Base-by-base conservation (phyloP, 2,329 filamentous ascomycete genomes). In the Cephalotrichum gorgonifer region DNA sequence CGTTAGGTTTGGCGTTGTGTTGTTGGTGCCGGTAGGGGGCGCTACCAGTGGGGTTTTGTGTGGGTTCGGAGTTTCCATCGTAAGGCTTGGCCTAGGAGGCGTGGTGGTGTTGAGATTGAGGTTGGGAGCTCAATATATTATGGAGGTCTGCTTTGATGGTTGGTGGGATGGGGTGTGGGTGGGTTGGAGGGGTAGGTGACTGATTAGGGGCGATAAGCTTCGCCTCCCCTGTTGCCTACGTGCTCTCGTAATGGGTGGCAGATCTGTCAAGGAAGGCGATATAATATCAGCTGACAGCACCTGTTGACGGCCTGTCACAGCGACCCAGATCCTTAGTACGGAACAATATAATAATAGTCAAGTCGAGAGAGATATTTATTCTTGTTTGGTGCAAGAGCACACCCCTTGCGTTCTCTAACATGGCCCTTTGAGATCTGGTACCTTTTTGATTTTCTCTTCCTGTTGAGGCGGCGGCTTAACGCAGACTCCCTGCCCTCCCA, bases 401-500 rank as follows among this genome's bases (percentile, higher is more conserved):
- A 20, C 5, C 17, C 25, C 28, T 44, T 28, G 17, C 3, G 7
- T 30, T 44, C 20, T 28, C 9, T 8, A 17, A 38, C 15, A 38
- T 14, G 20, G 14, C 20, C 20, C 5, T 42, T 42, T 22, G 25
- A 42, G 17, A 42, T 42, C 20, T 42, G 25, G 20, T 35, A 23
- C 15, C 14, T 42, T 42, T 12, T 43, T 28, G 12, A 27, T 26
- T 28, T 28, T 33, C 35, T 27, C 15, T 45, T 33, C 28, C 23
- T 43, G n/a, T 22, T 12, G 22, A 7, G 3, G 5, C 6, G 5
- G 22, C 9, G 9, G n/a, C 41, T 44, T 22, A 49, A 12, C 38
- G 47, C 20, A 54, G 42, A 8, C 76, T 73, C 30, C 84, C 88
- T 46, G 93, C 89, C 55, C 82, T 76, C 14, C 93, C 93, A 54